Percentiles rank a stretch among this genome's conserved stretches.
Evolutionary conservation across 1,139 yeast genomes (phyloP).

Genomic region (Spencermartinsiella ligniputridi): DNA sequence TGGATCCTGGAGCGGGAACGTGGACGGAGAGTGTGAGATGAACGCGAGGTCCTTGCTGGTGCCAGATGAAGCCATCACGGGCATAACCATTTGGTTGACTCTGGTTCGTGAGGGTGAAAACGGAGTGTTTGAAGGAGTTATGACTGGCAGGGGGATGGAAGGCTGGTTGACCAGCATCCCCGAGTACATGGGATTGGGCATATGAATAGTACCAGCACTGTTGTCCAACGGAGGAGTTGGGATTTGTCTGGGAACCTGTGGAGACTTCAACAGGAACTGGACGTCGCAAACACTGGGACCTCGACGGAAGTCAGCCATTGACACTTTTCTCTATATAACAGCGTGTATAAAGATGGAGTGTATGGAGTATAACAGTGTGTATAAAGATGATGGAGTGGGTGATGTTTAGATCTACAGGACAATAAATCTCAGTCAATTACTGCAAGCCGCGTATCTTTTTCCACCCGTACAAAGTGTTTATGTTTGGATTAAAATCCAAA

Average conservation of each 20-base stretch:
- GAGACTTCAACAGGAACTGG: background rate
- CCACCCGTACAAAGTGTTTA: no score
- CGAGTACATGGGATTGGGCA: background rate
- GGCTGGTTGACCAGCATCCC: background rate
- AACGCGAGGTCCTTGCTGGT: conserved; percentile 52
- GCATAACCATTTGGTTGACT: no score
- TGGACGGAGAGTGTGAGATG: conserved; percentile 75
- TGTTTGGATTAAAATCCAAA: background rate
- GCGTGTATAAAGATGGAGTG: background rate
- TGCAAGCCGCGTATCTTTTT: no score
- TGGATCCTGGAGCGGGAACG: conserved; percentile 81
- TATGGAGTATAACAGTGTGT: background rate
- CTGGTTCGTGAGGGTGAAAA: background rate
- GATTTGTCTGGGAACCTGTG: conserved; percentile 1
- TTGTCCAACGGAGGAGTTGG: conserved; percentile 1
- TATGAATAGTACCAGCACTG: background rate
- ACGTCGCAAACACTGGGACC: background rate
- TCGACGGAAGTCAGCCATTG: background rate
- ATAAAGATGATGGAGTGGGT: background rate
- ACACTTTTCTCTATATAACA: background rate
- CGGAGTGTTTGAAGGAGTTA: background rate
- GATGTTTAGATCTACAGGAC: background rate
- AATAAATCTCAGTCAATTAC: no score
- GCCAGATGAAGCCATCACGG: conserved; percentile 11
- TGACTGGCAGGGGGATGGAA: background rate